These are phyloP conservation scores for Chloranthus sessilifolius DNA, from an alignment of 164 flowering plant genomes.

Conservation along the genomic window DNA sequence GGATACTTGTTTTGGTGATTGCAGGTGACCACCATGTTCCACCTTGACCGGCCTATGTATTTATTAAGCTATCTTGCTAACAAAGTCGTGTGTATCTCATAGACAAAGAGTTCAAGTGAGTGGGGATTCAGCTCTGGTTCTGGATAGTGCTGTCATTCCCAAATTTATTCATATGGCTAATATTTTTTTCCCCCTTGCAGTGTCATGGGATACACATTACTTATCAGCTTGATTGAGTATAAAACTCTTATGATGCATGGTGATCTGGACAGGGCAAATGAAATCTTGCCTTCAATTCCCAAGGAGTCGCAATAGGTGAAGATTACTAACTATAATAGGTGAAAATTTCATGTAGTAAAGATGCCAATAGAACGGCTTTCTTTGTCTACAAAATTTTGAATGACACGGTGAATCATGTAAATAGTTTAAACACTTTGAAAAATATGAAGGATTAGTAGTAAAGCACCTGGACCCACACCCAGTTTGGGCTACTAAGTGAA, in stretches of 20 bases:
- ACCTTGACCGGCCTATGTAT: conserved; percentile 98
- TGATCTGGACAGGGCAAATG: conserved; percentile 79
- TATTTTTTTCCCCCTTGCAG: conserved; percentile 33
- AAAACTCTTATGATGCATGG: conserved; percentile 99
- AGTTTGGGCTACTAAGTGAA: too few relatives aligned
- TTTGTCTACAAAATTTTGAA: too few relatives aligned
- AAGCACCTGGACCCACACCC: too few relatives aligned
- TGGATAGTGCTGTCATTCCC: background rate
- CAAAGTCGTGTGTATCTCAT: conserved; percentile 96
- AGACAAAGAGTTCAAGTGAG: conserved; percentile 99
- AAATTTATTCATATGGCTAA: background rate
- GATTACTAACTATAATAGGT: too few relatives aligned
- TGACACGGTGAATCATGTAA: too few relatives aligned
- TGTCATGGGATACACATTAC: conserved; percentile 89
- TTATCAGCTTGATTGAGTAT: conserved; percentile 94
- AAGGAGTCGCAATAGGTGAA: conserved; percentile 95
- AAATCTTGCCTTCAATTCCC: conserved; percentile 81
- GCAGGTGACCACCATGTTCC: conserved; percentile 97
- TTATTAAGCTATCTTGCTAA: conserved; percentile 92
- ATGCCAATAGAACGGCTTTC: too few relatives aligned
- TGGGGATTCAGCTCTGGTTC: conserved; percentile 9
- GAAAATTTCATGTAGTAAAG: too few relatives aligned
- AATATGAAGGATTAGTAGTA: too few relatives aligned
- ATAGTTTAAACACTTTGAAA: too few relatives aligned
- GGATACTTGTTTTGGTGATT: background rate